Base-by-base conservation (phyloP, 1,139 yeast species). In the Spencermartinsiella ligniputridi region DNA sequence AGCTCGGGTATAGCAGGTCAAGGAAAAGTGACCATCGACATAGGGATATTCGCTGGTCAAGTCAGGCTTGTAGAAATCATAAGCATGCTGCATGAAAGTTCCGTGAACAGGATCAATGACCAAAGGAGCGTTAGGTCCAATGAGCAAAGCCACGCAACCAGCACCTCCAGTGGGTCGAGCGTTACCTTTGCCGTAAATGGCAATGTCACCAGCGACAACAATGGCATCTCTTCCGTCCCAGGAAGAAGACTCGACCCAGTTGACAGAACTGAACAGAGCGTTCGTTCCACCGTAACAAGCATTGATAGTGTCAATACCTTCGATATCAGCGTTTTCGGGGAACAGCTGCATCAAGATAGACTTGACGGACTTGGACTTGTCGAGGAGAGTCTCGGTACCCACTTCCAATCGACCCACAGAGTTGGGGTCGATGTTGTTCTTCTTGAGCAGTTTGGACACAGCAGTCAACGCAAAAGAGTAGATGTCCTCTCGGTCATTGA, bases 161-260 rank as follows among this genome's bases (percentile, higher is more conserved):
- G 95, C 97, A 71, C 99, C 99, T 66, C 99, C 99, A 48, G 98
- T 92, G 61, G 99, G 98, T 75, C 99, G 83, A 46, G 99, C 99
- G 41, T 95, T 84, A 66, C 98, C 98, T 71, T 90, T 79, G 58
- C 92, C 89, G 70, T 94, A 94, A 58, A 94, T 84, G 63, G 98
- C 98, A 66, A 94, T 92, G 69, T 94, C 99, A 68, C 97, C 97
- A 63, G 94, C 83, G 35, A 90, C 96, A 47, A 90, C 99, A 60
- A 92, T 80, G 49, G 98, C 98, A 62, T 92, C 90, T 69, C 98
- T 81, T 53, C 99, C 99, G 64, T 94, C 98, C 98, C 98, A 94
- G 39, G 92, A 77, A 29, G 90, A 81, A 27, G 97, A 88, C 70
- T 92, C 97, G 58, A 94, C 71, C 98, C 98, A 94, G 77, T 89